Evolutionary conservation across 106 monocot genomes (phyloP).

Genomic region (Dendrobium chrysotoxum): DNA sequence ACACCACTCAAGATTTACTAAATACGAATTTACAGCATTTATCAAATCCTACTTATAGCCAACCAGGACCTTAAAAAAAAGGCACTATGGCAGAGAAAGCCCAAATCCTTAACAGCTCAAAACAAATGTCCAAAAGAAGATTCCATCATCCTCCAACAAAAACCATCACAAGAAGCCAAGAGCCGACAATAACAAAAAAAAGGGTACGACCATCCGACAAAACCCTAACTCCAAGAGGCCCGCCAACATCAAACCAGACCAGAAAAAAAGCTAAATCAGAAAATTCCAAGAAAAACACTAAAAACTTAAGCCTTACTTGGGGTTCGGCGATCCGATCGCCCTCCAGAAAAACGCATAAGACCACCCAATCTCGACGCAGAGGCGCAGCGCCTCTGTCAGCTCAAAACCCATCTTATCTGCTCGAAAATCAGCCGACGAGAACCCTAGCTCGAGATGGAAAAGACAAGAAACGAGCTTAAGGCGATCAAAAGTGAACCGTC

Average conservation of each 20-base stretch:
- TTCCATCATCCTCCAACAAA: constrained; percentile 1
- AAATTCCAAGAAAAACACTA: not conserved
- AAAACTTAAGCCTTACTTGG: not conserved
- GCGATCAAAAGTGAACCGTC: constrained; percentile 29
- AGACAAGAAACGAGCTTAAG: constrained; percentile 27
- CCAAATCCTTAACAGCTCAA: not conserved
- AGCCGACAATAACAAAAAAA: not conserved
- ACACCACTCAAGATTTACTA: no score
- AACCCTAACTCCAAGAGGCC: not conserved
- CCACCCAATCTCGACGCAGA: constrained; percentile 83
- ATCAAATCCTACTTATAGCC: no score
- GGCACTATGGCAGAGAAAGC: not conserved
- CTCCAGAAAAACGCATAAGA: constrained; percentile 85
- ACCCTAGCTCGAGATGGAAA: not conserved
- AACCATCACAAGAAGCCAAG: not conserved
- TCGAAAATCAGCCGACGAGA: not conserved
- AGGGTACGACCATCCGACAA: not conserved
- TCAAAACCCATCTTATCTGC: constrained; percentile 30
- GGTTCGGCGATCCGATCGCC: constrained; percentile 20
- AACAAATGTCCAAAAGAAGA: constrained; percentile 3
- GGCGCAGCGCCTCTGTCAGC: constrained; percentile 45
- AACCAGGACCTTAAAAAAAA: not conserved
- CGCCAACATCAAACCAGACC: not conserved
- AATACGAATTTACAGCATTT: no score
- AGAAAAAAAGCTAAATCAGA: not conserved